Evolutionary conservation across 345 rosid species (phyloP).

Genomic region (rapeseed (Brassica napus)): DNA sequence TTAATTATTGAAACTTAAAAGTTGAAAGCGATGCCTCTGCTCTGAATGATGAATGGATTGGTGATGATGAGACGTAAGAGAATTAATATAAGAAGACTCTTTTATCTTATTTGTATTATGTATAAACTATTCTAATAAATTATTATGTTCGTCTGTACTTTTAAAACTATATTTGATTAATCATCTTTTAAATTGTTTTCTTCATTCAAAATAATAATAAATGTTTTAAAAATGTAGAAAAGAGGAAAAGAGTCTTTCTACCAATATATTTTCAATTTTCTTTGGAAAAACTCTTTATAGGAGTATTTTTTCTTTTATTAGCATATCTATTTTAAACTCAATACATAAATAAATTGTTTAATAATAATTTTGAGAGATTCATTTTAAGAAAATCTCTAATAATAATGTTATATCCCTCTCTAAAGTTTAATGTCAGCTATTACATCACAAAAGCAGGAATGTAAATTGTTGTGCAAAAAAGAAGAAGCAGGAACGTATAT

Average conservation of each 20-base stretch:
- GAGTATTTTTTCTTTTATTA: too few species aligned
- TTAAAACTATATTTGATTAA: background rate
- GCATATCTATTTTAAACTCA: background rate
- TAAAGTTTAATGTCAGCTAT: background rate
- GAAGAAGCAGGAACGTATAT: too few species aligned
- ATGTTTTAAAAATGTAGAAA: background rate
- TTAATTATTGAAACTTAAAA: constrained; percentile 4
- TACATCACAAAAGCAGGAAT: background rate
- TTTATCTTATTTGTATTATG: background rate
- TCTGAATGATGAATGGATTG: background rate
- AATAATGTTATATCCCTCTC: background rate
- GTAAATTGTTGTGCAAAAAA: background rate
- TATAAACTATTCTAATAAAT: background rate
- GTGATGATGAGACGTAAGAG: background rate
- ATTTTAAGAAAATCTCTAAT: too few species aligned
- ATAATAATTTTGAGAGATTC: background rate
- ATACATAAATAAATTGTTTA: background rate
- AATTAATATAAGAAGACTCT: background rate
- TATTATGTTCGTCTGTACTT: background rate
- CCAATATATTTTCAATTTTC: background rate
- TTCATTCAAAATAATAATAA: background rate
- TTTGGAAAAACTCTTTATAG: background rate
- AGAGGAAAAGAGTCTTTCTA: background rate
- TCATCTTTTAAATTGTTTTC: background rate
- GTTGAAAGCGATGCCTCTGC: background rate